These are phyloP conservation scores for Allium sativum DNA, from an alignment of 106 monocot species.

Conservation along the genomic window DNA sequence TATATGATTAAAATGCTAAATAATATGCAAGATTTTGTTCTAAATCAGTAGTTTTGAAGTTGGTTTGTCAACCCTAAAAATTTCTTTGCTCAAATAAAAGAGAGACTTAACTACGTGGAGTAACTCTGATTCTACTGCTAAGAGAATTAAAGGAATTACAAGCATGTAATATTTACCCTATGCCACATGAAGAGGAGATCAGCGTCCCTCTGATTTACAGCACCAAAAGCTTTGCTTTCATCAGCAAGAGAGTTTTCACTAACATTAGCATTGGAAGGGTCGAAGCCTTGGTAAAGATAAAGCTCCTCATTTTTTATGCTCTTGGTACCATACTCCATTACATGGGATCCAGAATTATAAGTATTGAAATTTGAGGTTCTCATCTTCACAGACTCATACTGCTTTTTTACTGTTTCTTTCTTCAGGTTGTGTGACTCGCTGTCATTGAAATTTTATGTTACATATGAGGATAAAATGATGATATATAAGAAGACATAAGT, in stretches of 20 bases:
- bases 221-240: slow-evolving; percentile 1
- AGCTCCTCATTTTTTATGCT: slow-evolving; percentile 40
- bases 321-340: slow-evolving; percentile 67
- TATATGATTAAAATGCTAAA: too few relatives aligned
- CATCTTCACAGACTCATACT: slow-evolving; percentile 56
- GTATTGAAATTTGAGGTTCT: slow-evolving; percentile 39
- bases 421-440: slow-evolving; percentile 66
- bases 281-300: slow-evolving; percentile 55
- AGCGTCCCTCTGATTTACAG: slow-evolving; percentile 65
- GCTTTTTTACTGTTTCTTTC: slow-evolving; percentile 63
- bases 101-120: too few relatives aligned
- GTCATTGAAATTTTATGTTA: background rate
- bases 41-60: too few relatives aligned
- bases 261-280: slow-evolving; percentile 36
- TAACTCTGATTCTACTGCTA: too few relatives aligned
- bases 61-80: too few relatives aligned
- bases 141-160: too few relatives aligned
- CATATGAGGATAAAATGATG: too few relatives aligned
- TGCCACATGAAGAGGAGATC: slow-evolving; percentile 85
- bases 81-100: too few relatives aligned
- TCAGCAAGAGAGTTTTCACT: slow-evolving; percentile 19
- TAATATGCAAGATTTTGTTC: too few relatives aligned
- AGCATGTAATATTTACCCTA: slow-evolving; percentile 24
- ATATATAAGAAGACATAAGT: too few relatives aligned
- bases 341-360: slow-evolving; percentile 41